These are phyloP conservation scores for Lepidium africanum DNA, from an alignment of 345 rosid species.

Conservation along the genomic window DNA sequence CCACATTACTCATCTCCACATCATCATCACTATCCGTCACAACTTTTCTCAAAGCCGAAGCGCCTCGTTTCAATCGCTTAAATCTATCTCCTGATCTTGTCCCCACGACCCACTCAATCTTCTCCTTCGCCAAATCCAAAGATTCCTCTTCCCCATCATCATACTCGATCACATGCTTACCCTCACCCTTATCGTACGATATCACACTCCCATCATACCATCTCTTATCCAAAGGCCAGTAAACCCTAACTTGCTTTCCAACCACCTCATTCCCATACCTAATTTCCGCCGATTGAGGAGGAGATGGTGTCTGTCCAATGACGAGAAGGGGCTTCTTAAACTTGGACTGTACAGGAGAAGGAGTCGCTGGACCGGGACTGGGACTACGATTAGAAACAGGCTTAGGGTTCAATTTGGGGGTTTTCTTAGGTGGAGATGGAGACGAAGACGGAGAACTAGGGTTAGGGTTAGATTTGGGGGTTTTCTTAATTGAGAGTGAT, in stretches of 20 bases:
- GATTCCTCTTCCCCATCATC: conserved; percentile 84
- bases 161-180: conserved; percentile 68
- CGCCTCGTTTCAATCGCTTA: conserved; percentile 62
- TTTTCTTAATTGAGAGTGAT: conserved; percentile 31
- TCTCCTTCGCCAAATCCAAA: conserved; percentile 81
- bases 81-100: conserved; percentile 28
- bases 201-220: conserved; percentile 80
- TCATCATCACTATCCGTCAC: conserved; percentile 42
- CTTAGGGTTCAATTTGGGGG: conserved; percentile 28
- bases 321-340: conserved; percentile 56
- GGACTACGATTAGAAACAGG: conserved; percentile 33
- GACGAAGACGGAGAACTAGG: conserved; percentile 30
- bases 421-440: conserved; percentile 38
- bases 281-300: conserved; percentile 17
- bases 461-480: conserved; percentile 33
- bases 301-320: conserved; percentile 45
- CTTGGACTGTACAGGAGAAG: conserved; percentile 64
- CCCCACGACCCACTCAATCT: conserved; percentile 65
- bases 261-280: conserved; percentile 53
- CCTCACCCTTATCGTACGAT: conserved; percentile 37
- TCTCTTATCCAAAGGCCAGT: conserved; percentile 85
- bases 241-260: conserved; percentile 63
- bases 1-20: conserved; percentile 30
- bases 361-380: conserved; percentile 50
- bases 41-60: conserved; percentile 36